These are phyloP conservation scores for Hanseniaspora mollemarum DNA, from an alignment of 805 yeast species.

Conservation along the genomic window DNA sequence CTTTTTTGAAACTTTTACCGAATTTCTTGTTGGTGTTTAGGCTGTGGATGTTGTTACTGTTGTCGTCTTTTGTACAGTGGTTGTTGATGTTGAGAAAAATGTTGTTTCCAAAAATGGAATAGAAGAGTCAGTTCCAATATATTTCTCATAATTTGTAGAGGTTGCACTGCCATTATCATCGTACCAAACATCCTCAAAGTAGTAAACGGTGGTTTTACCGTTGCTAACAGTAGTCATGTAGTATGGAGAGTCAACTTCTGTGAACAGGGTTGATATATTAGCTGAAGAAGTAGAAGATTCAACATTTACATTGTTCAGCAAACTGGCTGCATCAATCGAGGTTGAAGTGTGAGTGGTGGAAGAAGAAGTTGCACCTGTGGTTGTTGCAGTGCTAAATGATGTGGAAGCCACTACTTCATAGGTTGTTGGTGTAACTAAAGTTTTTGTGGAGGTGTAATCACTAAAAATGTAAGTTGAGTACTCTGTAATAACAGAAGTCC, in stretches of 20 bases:
- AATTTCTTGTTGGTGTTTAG: not conserved
- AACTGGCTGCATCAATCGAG: too few relatives aligned
- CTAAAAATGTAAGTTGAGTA: conserved; percentile 24
- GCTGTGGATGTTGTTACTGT: conserved; percentile 3
- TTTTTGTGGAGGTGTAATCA: conserved; percentile 22
- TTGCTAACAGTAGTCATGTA: conserved; percentile 11
- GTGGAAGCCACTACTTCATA: conserved; percentile 12
- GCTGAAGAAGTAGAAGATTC: not conserved
- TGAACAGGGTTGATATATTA: conserved; percentile 1
- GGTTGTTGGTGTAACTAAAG: conserved; percentile 15
- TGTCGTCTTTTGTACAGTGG: conserved; percentile 4
- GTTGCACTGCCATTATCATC: conserved; percentile 16
- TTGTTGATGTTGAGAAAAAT: conserved; percentile 8
- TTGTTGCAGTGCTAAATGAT: conserved; percentile 9
- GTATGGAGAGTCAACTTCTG: conserved; percentile 5
- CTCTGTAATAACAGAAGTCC: conserved; percentile 24
- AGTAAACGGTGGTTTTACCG: conserved; percentile 14
- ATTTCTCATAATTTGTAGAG: conserved; percentile 15
- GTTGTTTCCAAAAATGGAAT: not conserved
- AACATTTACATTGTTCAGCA: not conserved
- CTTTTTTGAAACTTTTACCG: not conserved
- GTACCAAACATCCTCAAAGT: conserved; percentile 16
- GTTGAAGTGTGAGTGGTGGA: conserved; percentile 15
- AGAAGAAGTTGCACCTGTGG: conserved; percentile 9
- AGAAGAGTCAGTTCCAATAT: conserved; percentile 10